A percentile compares a stretch with the other conserved stretches of the same genome.
Evolutionary conservation across 768 basidiomycete genomes (phyloP).

Genomic region (Xerocomus brunneocitrinus): DNA sequence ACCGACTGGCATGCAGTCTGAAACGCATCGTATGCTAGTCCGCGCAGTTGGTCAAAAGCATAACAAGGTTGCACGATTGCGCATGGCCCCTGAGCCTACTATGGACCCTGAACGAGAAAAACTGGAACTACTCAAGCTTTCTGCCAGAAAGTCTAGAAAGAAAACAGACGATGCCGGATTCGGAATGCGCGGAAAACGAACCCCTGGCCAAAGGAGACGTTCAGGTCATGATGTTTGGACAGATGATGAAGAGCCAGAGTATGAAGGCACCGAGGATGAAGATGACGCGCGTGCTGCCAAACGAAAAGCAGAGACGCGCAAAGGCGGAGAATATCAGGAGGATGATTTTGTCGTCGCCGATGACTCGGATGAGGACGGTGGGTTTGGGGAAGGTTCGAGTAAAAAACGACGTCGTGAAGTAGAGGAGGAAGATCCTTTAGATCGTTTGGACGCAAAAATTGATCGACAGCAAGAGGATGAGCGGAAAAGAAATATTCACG

Average conservation of each 20-base stretch:
- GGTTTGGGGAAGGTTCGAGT: constrained; percentile 30
- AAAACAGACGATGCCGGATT: constrained; percentile 49
- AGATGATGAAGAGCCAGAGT: constrained; percentile 63
- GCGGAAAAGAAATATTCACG: constrained; percentile 39
- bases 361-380: constrained; percentile 60
- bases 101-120: constrained; percentile 74
- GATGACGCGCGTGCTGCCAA: constrained; percentile 43
- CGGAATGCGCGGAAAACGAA: constrained; percentile 45
- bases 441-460: constrained; percentile 68
- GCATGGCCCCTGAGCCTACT: constrained; percentile 74
- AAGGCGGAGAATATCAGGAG: constrained; percentile 70
- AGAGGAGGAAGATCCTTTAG: constrained; percentile 50
- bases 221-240: constrained; percentile 51
- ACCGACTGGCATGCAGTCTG: constrained; percentile 86
- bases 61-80: constrained; percentile 72
- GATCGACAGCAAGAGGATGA: constrained; percentile 50
- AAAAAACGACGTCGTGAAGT: constrained; percentile 38
- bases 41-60: constrained; percentile 83
- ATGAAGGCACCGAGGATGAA: constrained; percentile 58
- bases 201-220: constrained; percentile 38
- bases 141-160: constrained; percentile 59
- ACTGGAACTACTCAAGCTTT: constrained; percentile 60
- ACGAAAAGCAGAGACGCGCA: constrained; percentile 44
- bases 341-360: constrained; percentile 86
- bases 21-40: constrained; percentile 85